phyloP scores from a whole-genome alignment of 345 rosid genomes.

The Cardamine occulta region DNA sequence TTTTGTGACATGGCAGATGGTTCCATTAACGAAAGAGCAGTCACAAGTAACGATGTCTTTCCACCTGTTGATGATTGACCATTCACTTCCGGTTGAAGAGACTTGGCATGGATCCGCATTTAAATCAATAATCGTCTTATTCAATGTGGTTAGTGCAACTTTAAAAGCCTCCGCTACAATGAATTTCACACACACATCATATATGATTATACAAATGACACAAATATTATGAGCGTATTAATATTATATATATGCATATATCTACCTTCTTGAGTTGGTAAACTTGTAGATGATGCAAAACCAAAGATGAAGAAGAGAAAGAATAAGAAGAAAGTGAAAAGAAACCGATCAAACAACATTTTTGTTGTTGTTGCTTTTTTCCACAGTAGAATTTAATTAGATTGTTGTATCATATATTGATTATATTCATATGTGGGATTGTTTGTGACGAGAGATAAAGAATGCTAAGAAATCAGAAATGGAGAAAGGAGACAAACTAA shows the following conservation, averaged over 20 bases:
- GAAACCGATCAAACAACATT: conserved; percentile 13
- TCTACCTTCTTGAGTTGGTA: conserved; percentile 16
- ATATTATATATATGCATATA: not conserved
- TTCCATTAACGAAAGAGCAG: conserved; percentile 14
- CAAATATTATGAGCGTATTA: not conserved
- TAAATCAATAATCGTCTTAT: not conserved
- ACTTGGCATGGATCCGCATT: conserved; percentile 22
- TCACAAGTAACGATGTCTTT: conserved; percentile 13
- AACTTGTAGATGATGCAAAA: conserved; percentile 21
- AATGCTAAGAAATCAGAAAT: not conserved
- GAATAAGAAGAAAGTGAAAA: not conserved
- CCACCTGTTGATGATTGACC: conserved; percentile 6
- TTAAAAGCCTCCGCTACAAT: conserved; percentile 26
- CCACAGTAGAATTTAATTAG: not conserved
- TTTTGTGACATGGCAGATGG: conserved; percentile 10
- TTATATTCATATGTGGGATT: not conserved
- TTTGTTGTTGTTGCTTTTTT: not conserved
- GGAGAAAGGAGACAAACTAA: not conserved
- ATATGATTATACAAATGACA: not conserved
- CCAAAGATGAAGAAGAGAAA: conserved; percentile 10
- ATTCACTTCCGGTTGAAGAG: not conserved
- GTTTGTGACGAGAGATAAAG: not conserved
- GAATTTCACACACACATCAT: not conserved
- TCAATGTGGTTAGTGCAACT: conserved; percentile 17
- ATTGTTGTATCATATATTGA: not conserved